phyloP scores from a whole-genome alignment of 2,329 filamentous ascomycete genomes.

The Cytospora mali region DNA sequence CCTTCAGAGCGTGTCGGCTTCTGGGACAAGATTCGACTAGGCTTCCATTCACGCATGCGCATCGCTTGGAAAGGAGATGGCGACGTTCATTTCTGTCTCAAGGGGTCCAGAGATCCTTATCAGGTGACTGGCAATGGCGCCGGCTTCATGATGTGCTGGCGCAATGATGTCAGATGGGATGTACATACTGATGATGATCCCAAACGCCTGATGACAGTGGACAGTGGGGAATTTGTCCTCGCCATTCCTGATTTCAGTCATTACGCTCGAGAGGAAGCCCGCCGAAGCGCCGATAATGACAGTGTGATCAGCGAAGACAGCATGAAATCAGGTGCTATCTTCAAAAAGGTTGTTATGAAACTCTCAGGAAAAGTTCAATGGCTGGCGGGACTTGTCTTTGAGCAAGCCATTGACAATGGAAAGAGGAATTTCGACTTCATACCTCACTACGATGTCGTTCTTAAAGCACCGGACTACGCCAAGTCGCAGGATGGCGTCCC shows the following conservation, averaged over 20 bases:
- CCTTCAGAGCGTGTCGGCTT: conserved; percentile 93
- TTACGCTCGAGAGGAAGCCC: conserved; percentile 71
- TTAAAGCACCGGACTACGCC: conserved; percentile 78
- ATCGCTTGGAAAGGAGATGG: conserved; percentile 94
- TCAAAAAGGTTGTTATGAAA: conserved; percentile 99
- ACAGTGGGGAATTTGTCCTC: conserved; percentile 92
- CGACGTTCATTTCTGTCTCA: conserved; percentile 90
- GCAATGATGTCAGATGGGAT: conserved; percentile 86
- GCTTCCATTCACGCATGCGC: conserved; percentile 87
- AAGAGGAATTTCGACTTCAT: conserved; percentile 83
- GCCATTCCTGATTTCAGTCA: conserved; percentile 93
- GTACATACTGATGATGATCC: conserved; percentile 86
- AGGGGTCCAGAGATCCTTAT: conserved; percentile 91
- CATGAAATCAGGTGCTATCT: conserved; percentile 74
- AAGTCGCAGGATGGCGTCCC: conserved; percentile 55
- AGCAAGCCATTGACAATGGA: conserved; percentile 74
- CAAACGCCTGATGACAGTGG: conserved; percentile 90
- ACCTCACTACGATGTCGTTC: conserved; percentile 87
- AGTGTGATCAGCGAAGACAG: conserved; percentile 65
- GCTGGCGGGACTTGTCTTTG: conserved; percentile 89
- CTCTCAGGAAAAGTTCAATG: conserved; percentile 94
- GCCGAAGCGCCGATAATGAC: conserved; percentile 55
- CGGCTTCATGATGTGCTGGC: conserved; percentile 98
- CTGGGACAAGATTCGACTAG: conserved; percentile 97
- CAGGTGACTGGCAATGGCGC: conserved; percentile 89